Base-by-base conservation (phyloP, 441 rosid species). In the Pelargonium cotyledonis region DNA sequence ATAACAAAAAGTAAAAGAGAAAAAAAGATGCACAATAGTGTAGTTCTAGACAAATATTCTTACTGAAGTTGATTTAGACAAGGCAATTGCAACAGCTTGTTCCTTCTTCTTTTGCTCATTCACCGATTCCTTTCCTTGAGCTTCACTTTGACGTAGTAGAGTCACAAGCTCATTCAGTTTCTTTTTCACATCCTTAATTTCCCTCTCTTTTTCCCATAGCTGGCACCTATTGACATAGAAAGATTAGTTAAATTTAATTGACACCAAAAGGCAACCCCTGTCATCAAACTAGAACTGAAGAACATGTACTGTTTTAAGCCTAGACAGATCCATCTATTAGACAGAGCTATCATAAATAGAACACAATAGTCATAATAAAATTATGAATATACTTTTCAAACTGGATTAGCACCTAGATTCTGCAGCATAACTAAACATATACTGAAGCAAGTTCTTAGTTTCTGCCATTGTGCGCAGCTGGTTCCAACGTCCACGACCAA, bases 391-490 rank as follows among this genome's bases (percentile, higher is more conserved):
- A 63, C 57, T 70, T 14, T 68, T 63, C 57, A 61, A 41, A 58
- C 58, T 68, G 67, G 66, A 53, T 47, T 71, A 71, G 68, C 70
- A 88, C 93, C 90, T 86, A 71, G 88, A 70, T 76, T 86, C 84
- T 10, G 83, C 85, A 63, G 87, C 76, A 71, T 82, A 80, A 73
- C 79, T 81, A 61, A 85, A 85, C 77, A 85, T 72, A 73, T 80
- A 72, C 65, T 86, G 93, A 83, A 88, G 89, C 82, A 88, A 75
- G 79, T 57, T 82, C 80, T 86, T 86, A 65, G 93, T 90, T 69
- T 88, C 88, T 69, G 74, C 84, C 81, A 88, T 77, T 16, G 85
- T 82, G 51, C 82, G 85, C 68, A 86, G 44, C 58, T 78, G 81
- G 65, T 83, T 88, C 93, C 90, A 88, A 31, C 85, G 80, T 64